Base-by-base conservation (phyloP, 306 rosid species). In the Trichosanthes cucumerina region DNA sequence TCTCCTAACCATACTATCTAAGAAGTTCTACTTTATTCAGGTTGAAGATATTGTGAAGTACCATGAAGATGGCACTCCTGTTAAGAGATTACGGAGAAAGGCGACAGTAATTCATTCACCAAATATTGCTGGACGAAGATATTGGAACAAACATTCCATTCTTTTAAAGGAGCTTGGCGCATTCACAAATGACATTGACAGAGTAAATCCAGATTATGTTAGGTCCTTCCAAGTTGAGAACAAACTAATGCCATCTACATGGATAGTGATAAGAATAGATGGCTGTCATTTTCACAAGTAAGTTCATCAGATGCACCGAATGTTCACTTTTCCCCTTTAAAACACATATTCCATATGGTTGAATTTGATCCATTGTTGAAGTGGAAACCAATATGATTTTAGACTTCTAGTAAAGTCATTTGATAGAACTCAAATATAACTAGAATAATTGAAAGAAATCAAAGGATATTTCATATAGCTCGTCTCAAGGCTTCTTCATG, bases 241-340 rank as follows among this genome's bases (percentile, higher is more conserved):
- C 72, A 89, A 76, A 79, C 83, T 93, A 87, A 85, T 91, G 87
- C 97, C 89, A 2, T 86, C 83, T 43, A 90, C 97, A 10, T 93
- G 98, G 93, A 81, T 90, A 60, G 91, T 86, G 9, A 81, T 90
- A 83, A 80, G 97, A 84, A 72, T 93, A 69, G 97, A 92, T 81
- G 97, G 97, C 21, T 93, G 97, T 81, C 96, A 89, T 80, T 92
- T 93, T 87, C 97, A 93, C 81, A 89, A 83, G 86, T 87, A 79
- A 56, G 41, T 59, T 54, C n/a, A 38, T 19, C 73, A 34, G 14
- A 65, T 36, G 26, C 72, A 16, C 44, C 47, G 26, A 33, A 36
- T 16, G 14, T 18, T 36, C 72, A 16, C 11, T 6, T 15, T 65
- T 36, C 47, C 44, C 12, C 5, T 31, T 64, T 33, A 34, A 64